Evolutionary conservation across 495 filamentous ascomycete species (phyloP).

Genomic region (Lophiotrema nucula): DNA sequence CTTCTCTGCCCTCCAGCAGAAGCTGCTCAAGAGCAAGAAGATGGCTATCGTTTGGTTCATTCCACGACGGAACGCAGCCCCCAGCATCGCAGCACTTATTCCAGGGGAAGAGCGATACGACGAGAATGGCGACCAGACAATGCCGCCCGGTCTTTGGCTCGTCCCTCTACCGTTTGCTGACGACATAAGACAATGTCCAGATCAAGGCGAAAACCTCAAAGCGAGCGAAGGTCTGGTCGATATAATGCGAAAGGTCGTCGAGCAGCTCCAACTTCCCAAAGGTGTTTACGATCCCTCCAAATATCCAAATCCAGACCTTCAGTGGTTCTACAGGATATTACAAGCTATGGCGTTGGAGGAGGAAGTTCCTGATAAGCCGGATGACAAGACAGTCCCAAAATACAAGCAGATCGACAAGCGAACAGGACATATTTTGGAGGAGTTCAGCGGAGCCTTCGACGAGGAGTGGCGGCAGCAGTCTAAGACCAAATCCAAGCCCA

Average conservation of each 20-base stretch:
- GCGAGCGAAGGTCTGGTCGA: slow-evolving; percentile 73
- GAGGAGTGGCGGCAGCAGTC: slow-evolving; percentile 44
- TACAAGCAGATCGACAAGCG: slow-evolving; percentile 82
- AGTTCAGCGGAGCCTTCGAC: slow-evolving; percentile 71
- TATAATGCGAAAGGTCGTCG: slow-evolving; percentile 73
- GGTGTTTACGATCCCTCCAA: slow-evolving; percentile 76
- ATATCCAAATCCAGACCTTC: slow-evolving; percentile 91
- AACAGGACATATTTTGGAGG: slow-evolving; percentile 70
- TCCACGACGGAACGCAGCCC: slow-evolving; percentile 72
- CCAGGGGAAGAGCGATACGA: slow-evolving; percentile 68
- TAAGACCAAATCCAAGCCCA: slow-evolving; percentile 39
- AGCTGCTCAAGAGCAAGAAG: slow-evolving; percentile 72
- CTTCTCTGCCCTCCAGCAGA: slow-evolving; percentile 87
- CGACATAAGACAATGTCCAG: slow-evolving; percentile 76
- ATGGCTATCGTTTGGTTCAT: slow-evolving; percentile 89
- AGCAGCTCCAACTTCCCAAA: slow-evolving; percentile 87
- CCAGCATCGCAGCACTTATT: slow-evolving; percentile 75
- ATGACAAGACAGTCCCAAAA: slow-evolving; percentile 84
- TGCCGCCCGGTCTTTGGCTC: slow-evolving; percentile 88
- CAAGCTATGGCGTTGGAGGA: slow-evolving; percentile 92
- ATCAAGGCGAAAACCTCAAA: slow-evolving; percentile 50
- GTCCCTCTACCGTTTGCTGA: slow-evolving; percentile 87
- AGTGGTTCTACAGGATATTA: slow-evolving; percentile 97
- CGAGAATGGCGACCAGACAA: slow-evolving; percentile 62
- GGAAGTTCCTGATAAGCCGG: slow-evolving; percentile 73